Base-by-base conservation (phyloP, 441 rosid genomes). In the Capsella rubella region DNA sequence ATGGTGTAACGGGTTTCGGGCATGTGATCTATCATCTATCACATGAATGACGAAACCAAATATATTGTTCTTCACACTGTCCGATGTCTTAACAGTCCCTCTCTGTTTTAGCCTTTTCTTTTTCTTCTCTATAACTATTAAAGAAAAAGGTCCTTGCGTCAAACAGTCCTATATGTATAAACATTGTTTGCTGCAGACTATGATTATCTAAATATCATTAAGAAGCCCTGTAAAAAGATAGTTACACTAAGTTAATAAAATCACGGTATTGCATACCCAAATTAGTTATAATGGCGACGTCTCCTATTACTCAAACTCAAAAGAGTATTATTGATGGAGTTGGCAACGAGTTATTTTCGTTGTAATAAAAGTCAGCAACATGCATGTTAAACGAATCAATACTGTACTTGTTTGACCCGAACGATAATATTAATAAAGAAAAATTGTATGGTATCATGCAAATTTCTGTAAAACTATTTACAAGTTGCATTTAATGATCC, bases 401-500 rank as follows among this genome's bases (percentile, higher is more conserved):
- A 64, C 11, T 46, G 54, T 46, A 56, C 66, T 47, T 57, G 53
- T 49, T 66, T 57, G 72, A 39, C 67, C 25, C 25, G 2, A 21
- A 1, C 54, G 29, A 56, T 8, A 3, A 25, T 49, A 21, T 21
- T 21, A 37, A 28, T 46, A 18, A 43, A 28, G 29, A 13, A 32
- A 62, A 43, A 21, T 21, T 9, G 14, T 35, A 25, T 27, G 8
- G 14, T 57, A 57, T 42, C 53, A 66, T 56, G 67, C 53, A 2
- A 57, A 14, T 66, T 74, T 74, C 2, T 18, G 14, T 37, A 28
- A 39, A 28, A 47, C 51, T 45, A 46, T 56, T 29, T 28, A 39
- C 78, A 66, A 49, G 60, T 73, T 73, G 78, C 57, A 55, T 54
- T 63, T 63, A 42, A 37, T 64, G 77, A 55, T 55, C 49, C 27